Evolutionary conservation across 176 grass and related monocot genomes (phyloP).

Genomic region (Oryza nivara): DNA sequence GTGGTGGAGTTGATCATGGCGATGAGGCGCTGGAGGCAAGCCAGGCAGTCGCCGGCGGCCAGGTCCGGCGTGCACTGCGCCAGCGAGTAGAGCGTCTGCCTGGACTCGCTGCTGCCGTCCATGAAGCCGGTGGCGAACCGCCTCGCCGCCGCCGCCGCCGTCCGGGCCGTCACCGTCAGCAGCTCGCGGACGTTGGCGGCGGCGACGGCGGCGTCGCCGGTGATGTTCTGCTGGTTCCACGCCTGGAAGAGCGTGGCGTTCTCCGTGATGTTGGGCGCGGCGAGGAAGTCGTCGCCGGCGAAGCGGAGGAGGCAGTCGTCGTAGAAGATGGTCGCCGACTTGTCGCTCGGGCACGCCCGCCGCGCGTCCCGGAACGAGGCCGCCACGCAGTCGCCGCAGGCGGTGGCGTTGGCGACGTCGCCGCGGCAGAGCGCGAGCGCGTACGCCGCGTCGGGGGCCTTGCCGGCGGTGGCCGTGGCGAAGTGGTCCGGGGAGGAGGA

Average conservation of each 20-base stretch:
- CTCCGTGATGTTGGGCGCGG: neutral
- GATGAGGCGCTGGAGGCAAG: conserved; percentile 12
- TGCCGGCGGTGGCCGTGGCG: conserved; percentile 16
- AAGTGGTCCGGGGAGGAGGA: conserved; percentile 35
- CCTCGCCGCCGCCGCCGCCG: neutral
- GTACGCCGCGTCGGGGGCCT: neutral
- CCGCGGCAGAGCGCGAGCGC: conserved; percentile 57
- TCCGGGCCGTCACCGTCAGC: neutral
- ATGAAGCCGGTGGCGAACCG: conserved; percentile 33
- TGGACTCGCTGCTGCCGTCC: neutral
- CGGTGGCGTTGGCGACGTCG: neutral
- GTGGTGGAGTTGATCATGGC: conserved; percentile 34
- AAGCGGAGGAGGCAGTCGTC: conserved; percentile 38
- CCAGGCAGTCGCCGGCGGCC: conserved; percentile 25
- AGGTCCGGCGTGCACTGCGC: conserved; percentile 43
- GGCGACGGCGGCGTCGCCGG: neutral
- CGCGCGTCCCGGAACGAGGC: conserved; percentile 30
- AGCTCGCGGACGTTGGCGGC: neutral
- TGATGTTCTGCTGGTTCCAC: neutral
- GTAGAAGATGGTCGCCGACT: conserved; percentile 14
- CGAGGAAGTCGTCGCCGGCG: conserved; percentile 12
- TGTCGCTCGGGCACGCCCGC: neutral
- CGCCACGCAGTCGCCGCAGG: conserved; percentile 6
- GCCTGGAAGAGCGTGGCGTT: conserved; percentile 8
- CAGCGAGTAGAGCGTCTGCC: neutral